phyloP scores from a whole-genome alignment of 176 grass and related monocot species.

The Metroxylon sagu region DNA sequence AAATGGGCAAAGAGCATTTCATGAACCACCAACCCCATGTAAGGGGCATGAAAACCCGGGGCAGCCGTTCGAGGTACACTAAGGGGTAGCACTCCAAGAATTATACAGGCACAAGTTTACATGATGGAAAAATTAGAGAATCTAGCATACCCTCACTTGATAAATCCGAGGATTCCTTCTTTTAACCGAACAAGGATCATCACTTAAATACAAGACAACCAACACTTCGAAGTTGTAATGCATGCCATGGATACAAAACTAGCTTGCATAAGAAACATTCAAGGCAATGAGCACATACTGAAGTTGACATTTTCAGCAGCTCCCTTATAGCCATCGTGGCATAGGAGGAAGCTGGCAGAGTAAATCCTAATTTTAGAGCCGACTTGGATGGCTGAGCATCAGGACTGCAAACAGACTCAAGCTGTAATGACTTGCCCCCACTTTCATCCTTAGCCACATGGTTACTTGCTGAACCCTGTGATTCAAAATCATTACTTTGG shows the following conservation, averaged over 20 bases:
- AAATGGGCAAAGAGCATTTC: too few relatives aligned
- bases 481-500: conserved; percentile 20
- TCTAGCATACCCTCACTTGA: too few relatives aligned
- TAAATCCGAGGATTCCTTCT: too few relatives aligned
- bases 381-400: conserved; percentile 39
- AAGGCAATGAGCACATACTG: conserved; percentile 34
- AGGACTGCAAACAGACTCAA: conserved; percentile 29
- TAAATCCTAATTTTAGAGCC: conserved; percentile 77
- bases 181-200: too few relatives aligned
- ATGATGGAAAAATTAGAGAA: too few relatives aligned
- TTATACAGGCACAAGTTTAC: too few relatives aligned
- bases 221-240: neutral
- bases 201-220: too few relatives aligned
- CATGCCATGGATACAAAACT: conserved; percentile 4
- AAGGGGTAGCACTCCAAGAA: too few relatives aligned
- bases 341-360: conserved; percentile 78
- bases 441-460: conserved; percentile 13
- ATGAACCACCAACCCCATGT: too few relatives aligned
- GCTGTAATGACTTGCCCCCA: conserved; percentile 7
- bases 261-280: neutral
- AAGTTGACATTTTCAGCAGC: conserved; percentile 72
- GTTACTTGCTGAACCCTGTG: conserved; percentile 22
- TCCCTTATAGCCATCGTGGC: conserved; percentile 92
- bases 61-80: too few relatives aligned
- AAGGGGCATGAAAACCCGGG: too few relatives aligned